Evolutionary conservation across 257 asterid species (phyloP).

Genomic region (Rauvolfia tetraphylla): DNA sequence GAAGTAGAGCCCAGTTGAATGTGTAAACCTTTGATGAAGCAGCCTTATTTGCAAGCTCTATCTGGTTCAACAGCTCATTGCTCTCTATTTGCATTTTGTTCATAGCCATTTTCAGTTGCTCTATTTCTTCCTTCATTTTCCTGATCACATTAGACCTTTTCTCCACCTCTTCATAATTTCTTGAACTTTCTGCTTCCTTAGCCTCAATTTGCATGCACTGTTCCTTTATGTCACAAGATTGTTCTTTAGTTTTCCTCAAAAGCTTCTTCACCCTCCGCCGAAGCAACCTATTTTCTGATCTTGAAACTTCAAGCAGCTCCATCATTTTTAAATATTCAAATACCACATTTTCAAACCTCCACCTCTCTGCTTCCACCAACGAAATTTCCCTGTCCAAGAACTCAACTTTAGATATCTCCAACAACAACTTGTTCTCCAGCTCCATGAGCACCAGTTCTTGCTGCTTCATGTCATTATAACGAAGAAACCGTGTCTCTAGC

Average conservation of each 20-base stretch:
- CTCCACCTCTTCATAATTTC: slow-evolving; percentile 28
- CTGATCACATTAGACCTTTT: slow-evolving; percentile 22
- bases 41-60: slow-evolving; percentile 33
- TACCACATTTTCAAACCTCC: slow-evolving; percentile 35
- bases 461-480: slow-evolving; percentile 40
- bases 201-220: slow-evolving; percentile 29
- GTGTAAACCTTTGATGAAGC: slow-evolving; percentile 36
- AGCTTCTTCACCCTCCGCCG: slow-evolving; percentile 45
- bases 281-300: slow-evolving; percentile 42
- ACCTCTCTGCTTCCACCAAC: slow-evolving; percentile 29
- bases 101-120: slow-evolving; percentile 26
- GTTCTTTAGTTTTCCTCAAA: slow-evolving; percentile 24
- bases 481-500: slow-evolving; percentile 34
- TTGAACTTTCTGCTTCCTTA: slow-evolving; percentile 39
- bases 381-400: slow-evolving; percentile 33
- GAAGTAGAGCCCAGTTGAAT: neutral
- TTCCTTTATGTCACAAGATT: slow-evolving; percentile 22
- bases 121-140: slow-evolving; percentile 39
- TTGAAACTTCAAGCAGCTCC: slow-evolving; percentile 33
- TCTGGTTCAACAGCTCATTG: slow-evolving; percentile 17
- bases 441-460: slow-evolving; percentile 39
- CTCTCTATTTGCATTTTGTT: slow-evolving; percentile 33
- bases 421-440: slow-evolving; percentile 33
- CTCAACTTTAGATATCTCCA: slow-evolving; percentile 41
- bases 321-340: slow-evolving; percentile 27